Percentiles rank a stretch among this genome's conserved stretches.
Conservation (phyloP, 1,284 basidiomycete genomes). For the Marasmius fiardii region DNA sequence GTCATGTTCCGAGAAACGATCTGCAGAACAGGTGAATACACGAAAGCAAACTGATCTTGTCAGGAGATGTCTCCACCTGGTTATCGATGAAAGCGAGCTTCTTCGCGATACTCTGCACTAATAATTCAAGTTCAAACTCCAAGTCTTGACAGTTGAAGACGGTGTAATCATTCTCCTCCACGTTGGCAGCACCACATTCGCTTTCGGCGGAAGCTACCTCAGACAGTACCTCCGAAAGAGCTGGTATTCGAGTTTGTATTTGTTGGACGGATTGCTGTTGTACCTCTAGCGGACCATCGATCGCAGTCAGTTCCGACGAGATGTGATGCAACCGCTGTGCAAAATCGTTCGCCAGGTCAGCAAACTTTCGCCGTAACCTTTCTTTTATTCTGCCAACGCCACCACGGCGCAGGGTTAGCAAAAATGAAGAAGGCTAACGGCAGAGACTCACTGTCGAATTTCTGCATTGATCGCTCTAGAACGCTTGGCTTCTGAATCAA, state of each 20-base stretch:
- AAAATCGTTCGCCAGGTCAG: constrained; percentile 82
- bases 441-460: constrained; percentile 74
- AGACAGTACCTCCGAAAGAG: constrained; percentile 53
- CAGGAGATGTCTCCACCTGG: constrained; percentile 53
- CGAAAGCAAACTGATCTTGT: background rate
- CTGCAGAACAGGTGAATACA: constrained; percentile 33
- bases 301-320: constrained; percentile 72
- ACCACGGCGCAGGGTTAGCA: background rate
- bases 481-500: constrained; percentile 74
- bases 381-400: constrained; percentile 77
- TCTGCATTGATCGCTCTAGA: constrained; percentile 88
- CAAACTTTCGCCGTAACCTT: constrained; percentile 78
- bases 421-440: background rate
- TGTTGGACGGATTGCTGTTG: constrained; percentile 51
- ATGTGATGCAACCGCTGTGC: constrained; percentile 70
- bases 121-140: constrained; percentile 84
- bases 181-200: constrained; percentile 86
- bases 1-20: constrained; percentile 91
- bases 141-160: constrained; percentile 90
- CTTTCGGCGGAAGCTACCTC: constrained; percentile 63
- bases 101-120: constrained; percentile 80
- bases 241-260: constrained; percentile 65
- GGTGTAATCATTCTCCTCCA: constrained; percentile 97
- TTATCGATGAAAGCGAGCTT: constrained; percentile 96
- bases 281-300: constrained; percentile 76